phyloP scores from a whole-genome alignment of 139 green algal species.

The Chlorella sp. region DNA sequence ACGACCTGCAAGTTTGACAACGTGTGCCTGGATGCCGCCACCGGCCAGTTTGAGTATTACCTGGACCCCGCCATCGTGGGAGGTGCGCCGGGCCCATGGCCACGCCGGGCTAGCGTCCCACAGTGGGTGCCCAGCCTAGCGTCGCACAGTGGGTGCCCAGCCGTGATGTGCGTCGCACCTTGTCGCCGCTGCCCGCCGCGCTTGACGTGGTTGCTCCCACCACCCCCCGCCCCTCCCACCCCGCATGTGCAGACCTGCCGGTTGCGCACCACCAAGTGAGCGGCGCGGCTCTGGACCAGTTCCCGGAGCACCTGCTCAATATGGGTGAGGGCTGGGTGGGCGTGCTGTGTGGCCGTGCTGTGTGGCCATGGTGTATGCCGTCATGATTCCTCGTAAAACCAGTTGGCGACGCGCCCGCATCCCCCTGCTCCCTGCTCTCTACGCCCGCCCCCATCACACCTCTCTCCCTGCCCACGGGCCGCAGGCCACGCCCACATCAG shows the following conservation, averaged over 20 bases:
- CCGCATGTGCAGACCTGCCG: not conserved
- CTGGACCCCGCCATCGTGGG: not conserved
- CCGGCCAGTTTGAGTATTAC: conserved; percentile 27
- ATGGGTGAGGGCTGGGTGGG: not conserved
- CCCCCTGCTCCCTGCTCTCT: not conserved
- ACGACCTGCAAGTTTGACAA: conserved; percentile 39
- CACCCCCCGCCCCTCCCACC: not conserved
- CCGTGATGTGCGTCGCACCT: no score
- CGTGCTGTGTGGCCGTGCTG: no score
- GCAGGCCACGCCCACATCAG: conserved; percentile 8
- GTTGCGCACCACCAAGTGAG: not conserved
- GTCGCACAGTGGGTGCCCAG: no score
- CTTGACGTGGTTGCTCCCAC: no score
- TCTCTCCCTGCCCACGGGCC: not conserved
- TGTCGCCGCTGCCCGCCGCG: no score
- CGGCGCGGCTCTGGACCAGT: not conserved
- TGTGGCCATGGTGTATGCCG: not conserved
- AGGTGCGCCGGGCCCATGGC: not conserved
- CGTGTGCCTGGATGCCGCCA: conserved; percentile 29
- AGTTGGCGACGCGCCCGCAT: no score
- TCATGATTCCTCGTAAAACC: no score
- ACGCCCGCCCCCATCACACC: not conserved
- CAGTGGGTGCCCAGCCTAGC: no score
- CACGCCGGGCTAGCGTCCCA: no score
- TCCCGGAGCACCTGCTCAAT: conserved; percentile 5